Evolutionary conservation across 2,329 filamentous ascomycete species (phyloP).

Genomic region (Colletotrichum aenigma): DNA sequence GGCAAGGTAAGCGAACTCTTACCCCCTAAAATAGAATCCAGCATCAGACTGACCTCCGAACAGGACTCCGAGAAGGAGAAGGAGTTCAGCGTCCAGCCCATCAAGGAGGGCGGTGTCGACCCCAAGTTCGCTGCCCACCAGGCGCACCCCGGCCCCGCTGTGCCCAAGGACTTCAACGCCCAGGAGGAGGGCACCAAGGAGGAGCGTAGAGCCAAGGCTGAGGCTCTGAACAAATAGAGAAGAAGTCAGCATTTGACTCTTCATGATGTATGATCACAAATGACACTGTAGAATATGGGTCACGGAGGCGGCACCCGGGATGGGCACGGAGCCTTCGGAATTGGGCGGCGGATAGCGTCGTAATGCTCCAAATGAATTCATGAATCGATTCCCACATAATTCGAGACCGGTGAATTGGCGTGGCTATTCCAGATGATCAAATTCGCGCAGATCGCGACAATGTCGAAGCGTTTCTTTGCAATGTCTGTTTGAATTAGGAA

Average conservation of each 20-base stretch:
- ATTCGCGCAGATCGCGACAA: background rate
- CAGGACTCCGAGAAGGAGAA: slow-evolving; percentile 38
- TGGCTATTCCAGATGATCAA: background rate
- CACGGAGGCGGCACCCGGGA: background rate
- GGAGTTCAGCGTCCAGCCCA: slow-evolving; percentile 49
- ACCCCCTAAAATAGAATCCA: no score
- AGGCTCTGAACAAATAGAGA: slow-evolving; percentile 66
- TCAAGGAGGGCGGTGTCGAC: slow-evolving; percentile 43
- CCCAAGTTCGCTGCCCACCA: slow-evolving; percentile 55
- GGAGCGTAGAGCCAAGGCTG: slow-evolving; percentile 68
- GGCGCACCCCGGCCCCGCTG: slow-evolving; percentile 62
- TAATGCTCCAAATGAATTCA: background rate
- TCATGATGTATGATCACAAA: slow-evolving; percentile 9
- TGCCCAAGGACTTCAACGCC: slow-evolving; percentile 57
- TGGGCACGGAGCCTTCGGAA: background rate
- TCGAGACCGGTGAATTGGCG: background rate
- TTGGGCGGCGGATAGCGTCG: background rate
- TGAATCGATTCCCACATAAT: background rate
- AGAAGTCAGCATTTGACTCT: background rate
- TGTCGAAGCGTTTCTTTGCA: background rate
- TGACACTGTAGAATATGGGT: background rate
- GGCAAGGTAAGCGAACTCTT: slow-evolving; percentile 4
- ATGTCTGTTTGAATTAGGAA: background rate
- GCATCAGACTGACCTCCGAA: background rate
- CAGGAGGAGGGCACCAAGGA: slow-evolving; percentile 69